Conservation (phyloP, 768 basidiomycete genomes). For the Termitomyces sp. region DNA sequence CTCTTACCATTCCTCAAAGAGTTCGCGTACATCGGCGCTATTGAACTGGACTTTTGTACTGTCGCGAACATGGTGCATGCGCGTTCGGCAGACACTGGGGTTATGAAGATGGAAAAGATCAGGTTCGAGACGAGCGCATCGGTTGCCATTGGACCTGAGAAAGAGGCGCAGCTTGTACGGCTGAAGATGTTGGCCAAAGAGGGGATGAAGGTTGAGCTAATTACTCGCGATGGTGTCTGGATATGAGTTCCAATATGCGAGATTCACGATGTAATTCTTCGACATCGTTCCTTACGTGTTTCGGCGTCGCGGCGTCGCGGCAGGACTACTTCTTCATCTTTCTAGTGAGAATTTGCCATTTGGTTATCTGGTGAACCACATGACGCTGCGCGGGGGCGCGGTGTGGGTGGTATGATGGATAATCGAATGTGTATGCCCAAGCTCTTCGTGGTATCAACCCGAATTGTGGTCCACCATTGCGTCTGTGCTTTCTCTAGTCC, state of each 20-base stretch:
- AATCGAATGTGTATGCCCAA: background rate
- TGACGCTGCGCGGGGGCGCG: background rate
- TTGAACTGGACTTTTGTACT: slow-evolving; percentile 4
- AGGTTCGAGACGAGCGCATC: slow-evolving; percentile 2
- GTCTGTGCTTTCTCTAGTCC: background rate
- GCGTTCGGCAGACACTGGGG: slow-evolving; percentile 7
- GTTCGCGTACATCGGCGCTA: slow-evolving; percentile 8
- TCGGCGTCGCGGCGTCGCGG: background rate
- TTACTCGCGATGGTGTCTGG: slow-evolving; percentile 7
- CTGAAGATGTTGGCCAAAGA: slow-evolving; percentile 3
- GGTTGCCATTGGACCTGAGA: background rate
- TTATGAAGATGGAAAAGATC: slow-evolving; percentile 5
- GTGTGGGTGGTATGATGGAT: background rate
- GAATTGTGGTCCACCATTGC: background rate
- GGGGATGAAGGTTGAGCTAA: slow-evolving; percentile 4
- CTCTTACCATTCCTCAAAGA: slow-evolving; percentile 9
- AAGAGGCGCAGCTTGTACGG: background rate
- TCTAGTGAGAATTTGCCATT: background rate
- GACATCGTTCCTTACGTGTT: background rate
- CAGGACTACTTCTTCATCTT: background rate
- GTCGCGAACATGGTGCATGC: slow-evolving; percentile 10
- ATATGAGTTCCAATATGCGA: background rate
- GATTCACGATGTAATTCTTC: no score
- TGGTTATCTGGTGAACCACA: background rate
- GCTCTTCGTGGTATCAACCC: background rate